A percentile compares a stretch with the other conserved stretches of the same genome.
Conservation (phyloP, 768 basidiomycete species). For the Pholiota microspora region DNA sequence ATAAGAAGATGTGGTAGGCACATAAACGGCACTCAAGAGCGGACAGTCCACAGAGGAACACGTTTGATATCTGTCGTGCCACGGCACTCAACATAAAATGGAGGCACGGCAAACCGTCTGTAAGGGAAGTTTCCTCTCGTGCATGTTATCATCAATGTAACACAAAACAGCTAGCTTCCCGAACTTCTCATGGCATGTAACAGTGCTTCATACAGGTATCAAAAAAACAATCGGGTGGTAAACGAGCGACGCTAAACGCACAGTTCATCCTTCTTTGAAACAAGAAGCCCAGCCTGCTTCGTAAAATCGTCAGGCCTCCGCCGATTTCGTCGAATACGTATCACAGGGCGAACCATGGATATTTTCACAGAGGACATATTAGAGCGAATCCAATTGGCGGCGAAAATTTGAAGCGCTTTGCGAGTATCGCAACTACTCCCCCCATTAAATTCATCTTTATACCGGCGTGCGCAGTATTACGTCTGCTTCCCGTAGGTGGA, state of each 20-base stretch:
- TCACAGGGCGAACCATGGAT: background rate
- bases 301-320: background rate
- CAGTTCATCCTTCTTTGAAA: background rate
- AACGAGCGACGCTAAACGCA: background rate
- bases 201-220: background rate
- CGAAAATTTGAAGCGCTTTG: background rate
- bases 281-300: no score
- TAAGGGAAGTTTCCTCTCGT: no score
- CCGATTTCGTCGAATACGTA: background rate
- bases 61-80: background rate
- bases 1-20: background rate
- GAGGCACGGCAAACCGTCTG: background rate
- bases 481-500: background rate
- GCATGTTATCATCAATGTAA: no score
- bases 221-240: background rate
- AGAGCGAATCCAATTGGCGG: background rate
- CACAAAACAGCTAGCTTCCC: background rate
- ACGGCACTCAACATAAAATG: background rate
- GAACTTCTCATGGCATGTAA: no score
- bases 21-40: background rate
- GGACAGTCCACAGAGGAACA: background rate
- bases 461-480: background rate
- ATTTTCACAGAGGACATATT: background rate
- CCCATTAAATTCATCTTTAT: background rate
- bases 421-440: background rate